A percentile compares a stretch with the other conserved stretches of the same genome.
Evolutionary conservation across 2,329 filamentous ascomycete genomes (phyloP).

Genomic region (Cytospora mali): DNA sequence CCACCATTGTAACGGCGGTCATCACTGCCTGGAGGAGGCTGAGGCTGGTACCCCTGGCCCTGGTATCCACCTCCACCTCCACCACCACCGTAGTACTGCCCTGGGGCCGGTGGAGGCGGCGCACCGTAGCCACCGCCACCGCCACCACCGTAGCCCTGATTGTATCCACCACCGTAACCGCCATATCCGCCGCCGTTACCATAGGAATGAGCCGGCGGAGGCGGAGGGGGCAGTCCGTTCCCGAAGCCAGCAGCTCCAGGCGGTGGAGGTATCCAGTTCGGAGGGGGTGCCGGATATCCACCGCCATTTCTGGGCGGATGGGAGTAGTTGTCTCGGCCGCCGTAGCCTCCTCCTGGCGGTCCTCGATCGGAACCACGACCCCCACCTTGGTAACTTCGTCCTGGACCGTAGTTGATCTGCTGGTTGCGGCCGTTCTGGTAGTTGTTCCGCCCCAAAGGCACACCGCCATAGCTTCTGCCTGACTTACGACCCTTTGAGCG

Average conservation of each 20-base stretch:
- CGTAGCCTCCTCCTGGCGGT: constrained; percentile 21
- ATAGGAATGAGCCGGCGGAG: constrained; percentile 42
- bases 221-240: constrained; percentile 48
- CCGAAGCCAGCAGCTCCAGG: constrained; percentile 49
- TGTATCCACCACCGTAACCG: constrained; percentile 20
- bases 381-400: constrained; percentile 26
- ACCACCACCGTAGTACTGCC: constrained; percentile 21
- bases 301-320: constrained; percentile 24
- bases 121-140: constrained; percentile 22
- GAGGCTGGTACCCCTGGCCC: constrained; percentile 22
- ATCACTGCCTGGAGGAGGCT: constrained; percentile 21
- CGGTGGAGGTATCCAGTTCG: constrained; percentile 47
- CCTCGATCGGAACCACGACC: constrained; percentile 23
- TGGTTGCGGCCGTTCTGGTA: constrained; percentile 47
- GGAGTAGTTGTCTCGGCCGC: constrained; percentile 28
- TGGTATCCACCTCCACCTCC: constrained; percentile 6
- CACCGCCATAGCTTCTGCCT: constrained; percentile 73
- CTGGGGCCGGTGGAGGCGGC: constrained; percentile 15
- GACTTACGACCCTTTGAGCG: constrained; percentile 65
- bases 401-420: constrained; percentile 56
- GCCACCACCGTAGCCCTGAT: constrained; percentile 20
- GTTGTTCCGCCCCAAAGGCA: constrained; percentile 49
- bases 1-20: constrained; percentile 23
- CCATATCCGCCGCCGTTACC: constrained; percentile 27
- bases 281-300: constrained; percentile 34